These are phyloP conservation scores for Debaryomycetaceae sp. DNA, from an alignment of 1,139 yeast species.

Conservation along the genomic window DNA sequence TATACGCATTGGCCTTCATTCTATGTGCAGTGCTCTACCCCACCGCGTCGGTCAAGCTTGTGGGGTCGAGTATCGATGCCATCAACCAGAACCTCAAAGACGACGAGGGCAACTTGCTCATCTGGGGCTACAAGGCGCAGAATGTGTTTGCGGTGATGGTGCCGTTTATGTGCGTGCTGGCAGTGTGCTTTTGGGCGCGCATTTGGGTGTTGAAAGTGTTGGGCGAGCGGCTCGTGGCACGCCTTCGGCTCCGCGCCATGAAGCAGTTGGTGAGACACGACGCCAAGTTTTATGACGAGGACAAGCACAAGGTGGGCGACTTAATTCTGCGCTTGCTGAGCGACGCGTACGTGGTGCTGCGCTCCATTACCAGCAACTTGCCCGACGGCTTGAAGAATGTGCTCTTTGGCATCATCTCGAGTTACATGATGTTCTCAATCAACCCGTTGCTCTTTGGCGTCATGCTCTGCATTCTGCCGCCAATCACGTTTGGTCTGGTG, in stretches of 20 bases:
- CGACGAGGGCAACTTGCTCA: constrained; percentile 36
- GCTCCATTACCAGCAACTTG: constrained; percentile 41
- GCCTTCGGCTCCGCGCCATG: constrained; percentile 46
- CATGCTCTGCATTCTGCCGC: constrained; percentile 50
- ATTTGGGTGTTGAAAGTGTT: constrained; percentile 44
- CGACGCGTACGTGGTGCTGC: constrained; percentile 50
- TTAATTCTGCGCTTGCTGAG: constrained; percentile 49
- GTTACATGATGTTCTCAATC: constrained; percentile 46
- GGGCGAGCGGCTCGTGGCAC: constrained; percentile 42
- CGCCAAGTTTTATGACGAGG: constrained; percentile 46
- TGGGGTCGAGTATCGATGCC: constrained; percentile 46
- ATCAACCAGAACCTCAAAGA: constrained; percentile 34
- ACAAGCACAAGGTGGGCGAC: constrained; percentile 54
- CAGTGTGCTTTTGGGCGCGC: constrained; percentile 48
- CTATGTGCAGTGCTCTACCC: constrained; percentile 46
- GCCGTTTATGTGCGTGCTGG: constrained; percentile 43
- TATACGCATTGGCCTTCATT: constrained; percentile 39
- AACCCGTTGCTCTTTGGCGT: constrained; percentile 44
- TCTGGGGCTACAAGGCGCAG: constrained; percentile 45
- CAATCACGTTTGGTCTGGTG: constrained; percentile 48
- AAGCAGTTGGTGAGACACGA: constrained; percentile 49
- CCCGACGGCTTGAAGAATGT: constrained; percentile 48
- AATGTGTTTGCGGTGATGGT: constrained; percentile 42
- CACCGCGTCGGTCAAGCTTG: constrained; percentile 41
- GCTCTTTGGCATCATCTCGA: constrained; percentile 39